Base-by-base conservation (phyloP, 495 filamentous ascomycete genomes). In the Xylaria venustula region DNA sequence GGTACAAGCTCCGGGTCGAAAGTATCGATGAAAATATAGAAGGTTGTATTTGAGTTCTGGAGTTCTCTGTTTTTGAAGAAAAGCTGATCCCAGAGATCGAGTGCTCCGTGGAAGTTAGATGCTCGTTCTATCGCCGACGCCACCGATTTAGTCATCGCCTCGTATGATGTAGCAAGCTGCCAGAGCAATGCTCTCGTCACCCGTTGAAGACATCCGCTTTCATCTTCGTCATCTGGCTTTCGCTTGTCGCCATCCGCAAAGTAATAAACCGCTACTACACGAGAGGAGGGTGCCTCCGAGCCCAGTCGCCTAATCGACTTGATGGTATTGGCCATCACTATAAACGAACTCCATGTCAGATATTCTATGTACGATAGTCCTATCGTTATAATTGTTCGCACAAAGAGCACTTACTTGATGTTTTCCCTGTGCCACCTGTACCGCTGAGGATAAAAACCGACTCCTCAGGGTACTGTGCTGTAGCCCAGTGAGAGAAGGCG, bases 191-290 rank as follows among this genome's bases (percentile, higher is more conserved):
- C 65, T 47, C 73, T 67, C 59, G 71, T 45, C 64, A 64, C 52
- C 32, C 67, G 8, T 53, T 73, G 65, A 11, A 68, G 17, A 20
- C 48, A 19, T 20, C 25, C 61, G 20, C 51, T 50, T 5, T 49
- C 46, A 30, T 68, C 60, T n/a, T 70, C 68, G 11, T 66, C 65
- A 1, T 70, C 65, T 22, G 58, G 36, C 51, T 70, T 70, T 48
- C 67, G 74, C 44, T 71, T 71, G 23, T 76, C 74, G n/a, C 68
- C 71, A 22, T 77, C 74, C 28, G 74, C 63, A 44, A 77, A 77
- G 57, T 74, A 77, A 52, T 75, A 77, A 8, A 66, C 73, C 0
- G 68, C 62, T 23, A 75, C 64, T 0, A 61, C 65, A 3, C 74
- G 63, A 34, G 70, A 67, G 1, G 67, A 68, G 4, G 73, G 72